Percentiles rank a stretch among this genome's conserved stretches.
These are phyloP conservation scores for Lipomyces orientalis DNA, from an alignment of 805 yeast species.

Conservation along the genomic window DNA sequence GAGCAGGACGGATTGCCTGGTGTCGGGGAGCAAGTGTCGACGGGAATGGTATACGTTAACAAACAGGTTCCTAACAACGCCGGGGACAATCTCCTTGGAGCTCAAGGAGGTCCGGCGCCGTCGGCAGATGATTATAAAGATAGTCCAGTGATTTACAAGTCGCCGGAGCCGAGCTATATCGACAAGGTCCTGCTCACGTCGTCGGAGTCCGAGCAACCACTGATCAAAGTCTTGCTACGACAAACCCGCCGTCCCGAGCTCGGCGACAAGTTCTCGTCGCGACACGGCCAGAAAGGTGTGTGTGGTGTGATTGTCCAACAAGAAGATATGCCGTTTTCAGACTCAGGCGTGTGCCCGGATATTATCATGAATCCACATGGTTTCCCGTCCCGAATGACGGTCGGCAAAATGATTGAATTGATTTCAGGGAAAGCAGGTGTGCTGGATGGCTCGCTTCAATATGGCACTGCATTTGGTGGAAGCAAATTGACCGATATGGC, in stretches of 20 bases:
- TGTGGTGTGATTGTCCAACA: conserved; percentile 98
- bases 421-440: conserved; percentile 98
- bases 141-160: conserved; percentile 88
- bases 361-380: conserved; percentile 99
- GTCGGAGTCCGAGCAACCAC: conserved; percentile 91
- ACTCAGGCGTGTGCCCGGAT: conserved; percentile 90
- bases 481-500: conserved; percentile 97
- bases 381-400: conserved; percentile 99
- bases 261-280: conserved; percentile 95
- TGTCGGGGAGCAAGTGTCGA: conserved; percentile 87
- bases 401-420: conserved; percentile 96
- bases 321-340: conserved; percentile 95
- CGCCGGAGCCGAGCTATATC: conserved; percentile 93
- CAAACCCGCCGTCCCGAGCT: conserved; percentile 97
- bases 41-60: conserved; percentile 93
- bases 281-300: conserved; percentile 99
- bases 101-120: conserved; percentile 18
- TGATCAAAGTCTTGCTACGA: conserved; percentile 87
- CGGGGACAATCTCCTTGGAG: conserved; percentile 66
- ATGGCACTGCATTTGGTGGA: conserved; percentile 99
- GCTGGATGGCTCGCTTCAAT: conserved; percentile 84
- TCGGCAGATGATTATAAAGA: conserved; percentile 72
- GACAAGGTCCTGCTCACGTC: conserved; percentile 98
- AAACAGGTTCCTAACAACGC: conserved; percentile 85
- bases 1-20: conserved; percentile 98